phyloP scores from a whole-genome alignment of 2,329 filamentous ascomycete genomes.

The Aureobasidium melanogenum region DNA sequence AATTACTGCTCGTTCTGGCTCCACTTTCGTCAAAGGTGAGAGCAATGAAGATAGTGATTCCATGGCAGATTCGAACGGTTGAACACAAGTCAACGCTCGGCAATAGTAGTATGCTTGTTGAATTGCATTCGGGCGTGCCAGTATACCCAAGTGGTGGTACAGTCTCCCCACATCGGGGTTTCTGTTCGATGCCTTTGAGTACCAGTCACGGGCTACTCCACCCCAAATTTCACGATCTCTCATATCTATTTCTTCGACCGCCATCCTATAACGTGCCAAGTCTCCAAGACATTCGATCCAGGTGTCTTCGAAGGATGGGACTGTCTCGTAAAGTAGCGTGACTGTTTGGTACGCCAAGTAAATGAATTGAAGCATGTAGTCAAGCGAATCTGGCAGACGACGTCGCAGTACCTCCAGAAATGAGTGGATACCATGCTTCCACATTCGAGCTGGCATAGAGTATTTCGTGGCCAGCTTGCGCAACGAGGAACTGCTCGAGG shows the following conservation, averaged over 20 bases:
- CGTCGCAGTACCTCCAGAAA: conserved; percentile 49
- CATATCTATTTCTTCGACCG: conserved; percentile 71
- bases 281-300: conserved; percentile 95
- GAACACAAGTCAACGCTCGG: conserved; percentile 59
- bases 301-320: conserved; percentile 71
- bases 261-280: conserved; percentile 78
- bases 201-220: conserved; percentile 73
- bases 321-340: conserved; percentile 75
- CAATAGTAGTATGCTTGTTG: conserved; percentile 66
- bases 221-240: conserved; percentile 73
- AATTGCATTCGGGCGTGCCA: conserved; percentile 60
- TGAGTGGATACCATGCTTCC: conserved; percentile 73
- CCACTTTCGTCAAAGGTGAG: conserved; percentile 29
- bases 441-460: conserved; percentile 87
- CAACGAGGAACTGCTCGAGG: conserved; percentile 61
- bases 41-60: conserved; percentile 65
- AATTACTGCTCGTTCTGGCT: conserved; percentile 12
- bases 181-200: conserved; percentile 69
- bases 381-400: conserved; percentile 64
- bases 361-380: conserved; percentile 87
- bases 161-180: conserved; percentile 67
- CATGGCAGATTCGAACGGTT: conserved; percentile 58
- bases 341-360: conserved; percentile 87
- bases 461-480: conserved; percentile 68
- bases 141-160: conserved; percentile 80